Evolutionary conservation across 352 stramenopile species (phyloP).

Genomic region (Pelagophyceae sp.): DNA sequence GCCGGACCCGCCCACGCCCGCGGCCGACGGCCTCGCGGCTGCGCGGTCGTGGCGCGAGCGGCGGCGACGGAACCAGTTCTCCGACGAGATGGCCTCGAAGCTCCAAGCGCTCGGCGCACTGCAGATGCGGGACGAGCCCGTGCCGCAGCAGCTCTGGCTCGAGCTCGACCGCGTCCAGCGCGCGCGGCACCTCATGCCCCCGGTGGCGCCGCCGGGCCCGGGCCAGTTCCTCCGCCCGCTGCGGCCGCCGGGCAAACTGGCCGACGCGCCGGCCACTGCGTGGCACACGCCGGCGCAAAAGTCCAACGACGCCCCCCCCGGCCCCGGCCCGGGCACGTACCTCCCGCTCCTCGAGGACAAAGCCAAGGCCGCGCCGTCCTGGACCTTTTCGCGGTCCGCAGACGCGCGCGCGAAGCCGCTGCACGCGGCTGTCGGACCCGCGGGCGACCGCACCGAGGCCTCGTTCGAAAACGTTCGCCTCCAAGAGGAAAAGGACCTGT

Average conservation of each 20-base stretch:
- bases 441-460: too few species aligned
- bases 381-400: too few species aligned
- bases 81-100: not conserved
- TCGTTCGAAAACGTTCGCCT: too few species aligned
- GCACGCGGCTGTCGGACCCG: too few species aligned
- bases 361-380: too few species aligned
- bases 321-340: not conserved
- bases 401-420: too few species aligned
- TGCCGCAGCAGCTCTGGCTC: conserved; percentile 1
- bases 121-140: not conserved
- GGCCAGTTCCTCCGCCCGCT: too few species aligned
- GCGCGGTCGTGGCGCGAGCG: not conserved
- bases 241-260: too few species aligned
- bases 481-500: too few species aligned
- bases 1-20: not conserved
- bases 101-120: not conserved
- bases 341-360: not conserved
- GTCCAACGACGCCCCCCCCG: too few species aligned
- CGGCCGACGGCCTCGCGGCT: not conserved
- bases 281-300: too few species aligned
- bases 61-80: not conserved
- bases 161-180: not conserved
- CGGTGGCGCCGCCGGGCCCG: not conserved
- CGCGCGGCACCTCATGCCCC: not conserved
- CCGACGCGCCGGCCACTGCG: too few species aligned